Evolutionary conservation across 2,329 filamentous ascomycete species (phyloP).

Genomic region (Aspergillus puulaauensis): DNA sequence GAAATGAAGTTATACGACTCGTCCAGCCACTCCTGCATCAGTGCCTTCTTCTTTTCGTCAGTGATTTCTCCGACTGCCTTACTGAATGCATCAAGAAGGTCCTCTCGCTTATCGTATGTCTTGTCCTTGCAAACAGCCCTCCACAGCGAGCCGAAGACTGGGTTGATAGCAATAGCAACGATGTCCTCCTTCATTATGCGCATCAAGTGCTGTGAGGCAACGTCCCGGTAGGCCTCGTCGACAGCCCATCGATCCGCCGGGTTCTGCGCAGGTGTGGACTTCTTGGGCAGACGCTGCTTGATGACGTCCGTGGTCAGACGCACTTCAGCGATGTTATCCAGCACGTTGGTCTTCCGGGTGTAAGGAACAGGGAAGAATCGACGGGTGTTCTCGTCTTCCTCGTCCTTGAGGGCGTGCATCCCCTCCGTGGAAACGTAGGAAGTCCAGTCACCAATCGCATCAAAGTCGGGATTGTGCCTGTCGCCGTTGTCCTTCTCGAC

Average conservation of each 20-base stretch:
- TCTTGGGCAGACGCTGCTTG: constrained; percentile 37
- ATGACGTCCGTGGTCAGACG: constrained; percentile 18
- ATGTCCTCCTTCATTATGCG: constrained; percentile 49
- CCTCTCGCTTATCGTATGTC: constrained; percentile 40
- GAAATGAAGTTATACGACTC: constrained; percentile 52
- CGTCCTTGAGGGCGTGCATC: not conserved
- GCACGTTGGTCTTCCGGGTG: not conserved
- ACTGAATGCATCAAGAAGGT: constrained; percentile 46
- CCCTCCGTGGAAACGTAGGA: not conserved
- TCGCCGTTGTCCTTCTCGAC: constrained; percentile 9
- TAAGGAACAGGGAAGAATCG: not conserved
- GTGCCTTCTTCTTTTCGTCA: constrained; percentile 32
- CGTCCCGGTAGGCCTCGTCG: constrained; percentile 39
- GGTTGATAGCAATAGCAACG: constrained; percentile 48
- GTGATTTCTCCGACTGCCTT: constrained; percentile 38
- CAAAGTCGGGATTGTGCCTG: not conserved
- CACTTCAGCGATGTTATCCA: constrained; percentile 15
- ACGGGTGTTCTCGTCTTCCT: not conserved
- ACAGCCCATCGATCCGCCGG: constrained; percentile 37
- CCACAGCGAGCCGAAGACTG: constrained; percentile 54
- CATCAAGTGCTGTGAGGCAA: constrained; percentile 42
- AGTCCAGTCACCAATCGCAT: not conserved
- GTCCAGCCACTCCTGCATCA: constrained; percentile 51
- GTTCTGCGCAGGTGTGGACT: constrained; percentile 24
- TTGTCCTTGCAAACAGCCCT: constrained; percentile 51